Base-by-base conservation (phyloP, 2,329 filamentous ascomycete genomes). In the Epichloe bromicola region DNA sequence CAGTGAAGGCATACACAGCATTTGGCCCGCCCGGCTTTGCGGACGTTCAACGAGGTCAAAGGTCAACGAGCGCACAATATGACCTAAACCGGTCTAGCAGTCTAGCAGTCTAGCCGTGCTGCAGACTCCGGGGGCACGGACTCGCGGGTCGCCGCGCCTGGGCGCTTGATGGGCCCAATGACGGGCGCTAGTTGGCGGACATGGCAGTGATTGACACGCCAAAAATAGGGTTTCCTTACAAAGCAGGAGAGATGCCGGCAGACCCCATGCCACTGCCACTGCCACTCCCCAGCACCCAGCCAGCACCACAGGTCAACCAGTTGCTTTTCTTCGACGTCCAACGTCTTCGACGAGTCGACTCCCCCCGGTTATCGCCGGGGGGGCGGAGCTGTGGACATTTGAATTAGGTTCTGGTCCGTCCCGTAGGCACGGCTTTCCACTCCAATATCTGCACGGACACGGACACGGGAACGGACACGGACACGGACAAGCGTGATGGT, bases 121-220 rank as follows among this genome's bases (percentile, higher is more conserved):
- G 26, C 26, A 8, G 26, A 26, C 26, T 26, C 26, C 1, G 7
- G 7, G 7, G 26, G 26, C 6, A 8, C 26, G 26, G 26, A 26
- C 26, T 26, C 37, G 26, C 17, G 23, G 40, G 40, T 36, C 38
- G 38, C 38, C 52, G 52, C 52, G 51, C 33, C 40, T 47, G 26
- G 46, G 52, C 52, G 52, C 52, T 53, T 53, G 40, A 39, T 12
- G 33, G n/a, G 20, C n/a, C 52, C 52, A 53, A 53, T 53, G 26
- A 34, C 45, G 36, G 43, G 36, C 41, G 40, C 41, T 30, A 39
- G 44, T 41, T 2, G 39, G 19, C 39, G 44, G 26, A 30, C 26
- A 30, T 30, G 20, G 19, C 47, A 5, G 23, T 8, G 15, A 38
- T 38, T 10, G 19, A 41, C 26, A 30, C 2, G 12, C 51, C 51